Evolutionary conservation across 352 stramenopile species (phyloP).

Genomic region (Pythium oligandrum): DNA sequence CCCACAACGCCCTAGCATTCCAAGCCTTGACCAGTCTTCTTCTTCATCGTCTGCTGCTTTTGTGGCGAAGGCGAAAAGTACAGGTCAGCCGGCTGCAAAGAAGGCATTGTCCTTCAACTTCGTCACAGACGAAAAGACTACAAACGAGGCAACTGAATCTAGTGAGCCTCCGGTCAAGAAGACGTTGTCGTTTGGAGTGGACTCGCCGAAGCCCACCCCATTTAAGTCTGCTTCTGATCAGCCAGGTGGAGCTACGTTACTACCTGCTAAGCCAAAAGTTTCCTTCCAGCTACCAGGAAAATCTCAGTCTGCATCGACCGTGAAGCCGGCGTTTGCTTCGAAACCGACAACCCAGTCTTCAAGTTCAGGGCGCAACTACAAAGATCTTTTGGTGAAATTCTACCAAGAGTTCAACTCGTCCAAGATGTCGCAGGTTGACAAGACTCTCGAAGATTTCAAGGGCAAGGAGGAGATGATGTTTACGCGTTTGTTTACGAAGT

Average conservation of each 20-base stretch:
- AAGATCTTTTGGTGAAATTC: conserved; percentile 47
- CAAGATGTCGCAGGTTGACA: conserved; percentile 43
- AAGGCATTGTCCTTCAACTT: no score
- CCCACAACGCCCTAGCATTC: conserved; percentile 38
- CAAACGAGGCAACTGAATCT: conserved; percentile 7
- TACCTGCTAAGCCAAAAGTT: conserved; percentile 10
- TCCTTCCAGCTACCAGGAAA: conserved; percentile 11
- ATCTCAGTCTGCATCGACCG: neutral
- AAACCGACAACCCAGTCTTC: neutral
- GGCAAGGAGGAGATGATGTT: conserved; percentile 63
- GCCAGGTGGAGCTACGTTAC: conserved; percentile 3
- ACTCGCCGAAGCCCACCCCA: no score
- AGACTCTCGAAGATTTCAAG: conserved; percentile 44
- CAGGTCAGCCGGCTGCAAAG: no score
- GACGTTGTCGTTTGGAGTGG: conserved; percentile 13
- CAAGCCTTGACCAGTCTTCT: conserved; percentile 2
- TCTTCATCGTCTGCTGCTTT: no score
- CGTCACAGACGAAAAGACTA: neutral
- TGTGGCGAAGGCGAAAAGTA: no score
- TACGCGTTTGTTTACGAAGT: conserved; percentile 51
- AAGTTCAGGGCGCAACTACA: conserved; percentile 26
- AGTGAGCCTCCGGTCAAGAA: conserved; percentile 7
- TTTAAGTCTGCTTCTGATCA: neutral
- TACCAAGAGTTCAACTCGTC: conserved; percentile 58
- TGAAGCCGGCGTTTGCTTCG: no score